Evolutionary conservation across 2,329 filamentous ascomycete species (phyloP), one percentile per base, ranked within the genome.

Genomic region (Akanthomyces uredinophilus): DNA sequence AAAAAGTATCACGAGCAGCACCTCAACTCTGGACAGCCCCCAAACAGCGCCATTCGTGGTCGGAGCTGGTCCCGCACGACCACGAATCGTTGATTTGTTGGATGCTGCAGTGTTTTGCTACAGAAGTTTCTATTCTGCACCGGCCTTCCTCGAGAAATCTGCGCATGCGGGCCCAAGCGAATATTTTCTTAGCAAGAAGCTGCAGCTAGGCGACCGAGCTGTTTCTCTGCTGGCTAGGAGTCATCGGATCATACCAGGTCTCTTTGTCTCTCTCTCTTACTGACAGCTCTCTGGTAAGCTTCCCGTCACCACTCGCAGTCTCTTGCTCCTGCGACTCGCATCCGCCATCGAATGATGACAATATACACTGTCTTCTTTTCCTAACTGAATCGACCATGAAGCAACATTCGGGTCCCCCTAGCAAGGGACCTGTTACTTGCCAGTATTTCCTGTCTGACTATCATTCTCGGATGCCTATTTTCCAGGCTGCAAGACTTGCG

Each of bases 331-430:
- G n/a, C 49, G 2, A 51, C 37, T 37, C 46, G 47, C 44, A 24
- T 37, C 5, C 49, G 41, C 44, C 49, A 27, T 76, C 78, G 79
- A 69, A 83, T 87, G 89, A 92, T 92, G 90, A 92, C 84, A 90
- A 81, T 78, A 79, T 78, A 81, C 80, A 79, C 77, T 80, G 81
- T 89, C 89, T 92, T 92, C 89, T 91, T 92, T 92, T 90, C 88
- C 88, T 84, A 87, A 82, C 88, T 79, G 88, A 93, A 83, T 91
- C 90, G 90, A 86, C 88, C 87, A 88, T 93, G 90, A 92, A 86
- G 87, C 80, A 73, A 79, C 73, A 79, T 81, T 83, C 80, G 85
- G 87, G 87, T 86, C 80, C 78, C 78, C 77, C 78, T 73, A 75
- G 71, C 80, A 73, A 81, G 75, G 73, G 75, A 83, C 86, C 87